These are phyloP conservation scores for Kregervanrija delftensis DNA, from an alignment of 805 yeast genomes.

Conservation along the genomic window DNA sequence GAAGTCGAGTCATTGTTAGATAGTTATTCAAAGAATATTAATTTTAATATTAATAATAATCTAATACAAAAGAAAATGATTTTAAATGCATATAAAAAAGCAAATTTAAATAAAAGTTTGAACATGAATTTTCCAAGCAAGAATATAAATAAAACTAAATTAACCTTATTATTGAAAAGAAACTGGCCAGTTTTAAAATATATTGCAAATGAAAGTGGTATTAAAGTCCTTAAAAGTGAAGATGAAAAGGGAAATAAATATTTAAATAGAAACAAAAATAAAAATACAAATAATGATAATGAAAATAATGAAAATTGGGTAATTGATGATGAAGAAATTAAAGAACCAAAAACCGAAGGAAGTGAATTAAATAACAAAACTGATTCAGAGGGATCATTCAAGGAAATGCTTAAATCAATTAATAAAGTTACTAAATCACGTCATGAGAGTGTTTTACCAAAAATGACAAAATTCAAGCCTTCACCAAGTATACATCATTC, in stretches of 20 bases:
- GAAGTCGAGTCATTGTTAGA: constrained; percentile 8
- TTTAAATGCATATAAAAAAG: constrained; percentile 4
- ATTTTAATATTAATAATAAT: background rate
- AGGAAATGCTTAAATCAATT: constrained; percentile 17
- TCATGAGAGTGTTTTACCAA: constrained; percentile 13
- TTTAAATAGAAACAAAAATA: background rate
- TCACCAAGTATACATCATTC: constrained; percentile 11
- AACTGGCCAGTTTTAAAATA: constrained; percentile 14
- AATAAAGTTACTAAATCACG: constrained; percentile 16
- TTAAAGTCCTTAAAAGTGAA: background rate
- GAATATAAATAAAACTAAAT: background rate
- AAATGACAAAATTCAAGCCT: constrained; percentile 21
- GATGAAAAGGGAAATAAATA: background rate
- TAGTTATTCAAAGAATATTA: background rate
- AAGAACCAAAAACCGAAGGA: background rate
- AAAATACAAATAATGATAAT: background rate
- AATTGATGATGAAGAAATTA: constrained; percentile 2
- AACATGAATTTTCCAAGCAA: background rate
- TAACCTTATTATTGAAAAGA: constrained; percentile 12
- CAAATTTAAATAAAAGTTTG: background rate
- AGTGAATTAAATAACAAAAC: background rate
- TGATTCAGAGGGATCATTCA: constrained; percentile 10
- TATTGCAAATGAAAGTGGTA: constrained; percentile 2
- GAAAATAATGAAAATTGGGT: background rate
- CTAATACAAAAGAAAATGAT: constrained; percentile 1